phyloP scores from a whole-genome alignment of 768 basidiomycete genomes.

The Leccinum boreale region DNA sequence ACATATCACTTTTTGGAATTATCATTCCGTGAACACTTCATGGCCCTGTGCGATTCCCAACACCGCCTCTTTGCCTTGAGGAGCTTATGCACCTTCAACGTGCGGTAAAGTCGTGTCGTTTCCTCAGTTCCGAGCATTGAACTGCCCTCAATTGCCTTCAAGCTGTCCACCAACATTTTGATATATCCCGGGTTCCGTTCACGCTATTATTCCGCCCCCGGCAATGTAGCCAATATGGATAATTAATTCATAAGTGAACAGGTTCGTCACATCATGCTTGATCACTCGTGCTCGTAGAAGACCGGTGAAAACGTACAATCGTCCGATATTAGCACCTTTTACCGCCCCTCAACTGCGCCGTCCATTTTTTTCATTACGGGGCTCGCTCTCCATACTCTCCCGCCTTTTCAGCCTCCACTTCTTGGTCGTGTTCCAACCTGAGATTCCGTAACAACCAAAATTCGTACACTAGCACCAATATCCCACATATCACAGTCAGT shows the following conservation, averaged over 20 bases:
- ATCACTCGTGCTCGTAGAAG: not conserved
- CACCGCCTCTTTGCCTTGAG: slow-evolving; percentile 22
- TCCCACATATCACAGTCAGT: slow-evolving; percentile 40
- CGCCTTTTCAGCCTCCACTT: slow-evolving; percentile 40
- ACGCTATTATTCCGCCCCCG: not conserved
- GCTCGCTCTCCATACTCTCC: slow-evolving; percentile 46
- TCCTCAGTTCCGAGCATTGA: slow-evolving; percentile 4
- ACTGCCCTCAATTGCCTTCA: slow-evolving; percentile 2
- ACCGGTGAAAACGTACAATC: not conserved
- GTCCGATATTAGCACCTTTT: not conserved
- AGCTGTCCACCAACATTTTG: not conserved
- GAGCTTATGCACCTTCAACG: slow-evolving; percentile 11
- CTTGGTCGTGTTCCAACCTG: slow-evolving; percentile 40
- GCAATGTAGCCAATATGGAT: not conserved
- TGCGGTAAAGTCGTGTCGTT: slow-evolving; percentile 20
- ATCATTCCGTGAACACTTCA: not conserved
- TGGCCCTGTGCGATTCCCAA: not conserved
- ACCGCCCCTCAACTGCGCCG: not conserved
- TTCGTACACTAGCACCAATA: slow-evolving; percentile 40
- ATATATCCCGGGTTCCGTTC: not conserved
- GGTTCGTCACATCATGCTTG: not conserved
- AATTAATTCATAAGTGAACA: not conserved
- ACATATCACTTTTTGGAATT: not conserved
- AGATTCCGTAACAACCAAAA: slow-evolving; percentile 44
- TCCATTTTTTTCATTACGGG: slow-evolving; percentile 14